Percentiles rank a stretch among this genome's conserved stretches.
Conservation (phyloP, 139 green algal species). For the Chlamydomonas applanata region DNA sequence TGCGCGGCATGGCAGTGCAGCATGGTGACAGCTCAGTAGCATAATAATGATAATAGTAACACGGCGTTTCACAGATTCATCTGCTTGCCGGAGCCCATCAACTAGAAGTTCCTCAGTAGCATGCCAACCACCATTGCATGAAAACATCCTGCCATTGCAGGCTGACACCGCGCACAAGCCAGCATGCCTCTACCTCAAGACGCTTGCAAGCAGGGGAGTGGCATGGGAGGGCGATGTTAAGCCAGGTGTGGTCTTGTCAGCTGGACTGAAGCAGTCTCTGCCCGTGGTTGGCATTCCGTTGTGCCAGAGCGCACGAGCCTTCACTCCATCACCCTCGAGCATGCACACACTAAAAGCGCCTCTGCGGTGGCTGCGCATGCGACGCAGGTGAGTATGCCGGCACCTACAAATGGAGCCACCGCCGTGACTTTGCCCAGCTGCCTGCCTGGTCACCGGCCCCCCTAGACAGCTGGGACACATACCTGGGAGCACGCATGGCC, state of each 20-base stretch:
- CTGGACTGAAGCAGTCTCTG: not conserved
- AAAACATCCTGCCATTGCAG: too few relatives aligned
- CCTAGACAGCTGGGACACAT: not conserved
- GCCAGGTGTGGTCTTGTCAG: not conserved
- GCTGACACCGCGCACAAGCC: slow-evolving; percentile 4
- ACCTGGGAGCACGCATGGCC: not conserved
- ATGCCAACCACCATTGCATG: too few relatives aligned
- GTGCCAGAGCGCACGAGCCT: too few relatives aligned
- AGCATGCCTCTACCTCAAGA: slow-evolving; percentile 1
- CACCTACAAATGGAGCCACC: slow-evolving; percentile 10
- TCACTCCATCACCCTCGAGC: too few relatives aligned
- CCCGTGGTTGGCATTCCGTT: too few relatives aligned
- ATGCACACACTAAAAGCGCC: too few relatives aligned
- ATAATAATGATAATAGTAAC: too few relatives aligned
- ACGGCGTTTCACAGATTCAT: too few relatives aligned
- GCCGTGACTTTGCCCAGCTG: slow-evolving; percentile 1
- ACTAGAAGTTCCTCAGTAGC: too few relatives aligned
- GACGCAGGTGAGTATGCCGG: slow-evolving; percentile 10
- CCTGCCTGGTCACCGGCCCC: not conserved
- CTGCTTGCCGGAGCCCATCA: too few relatives aligned
- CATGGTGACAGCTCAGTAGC: too few relatives aligned
- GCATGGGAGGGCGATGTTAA: slow-evolving; percentile 15
- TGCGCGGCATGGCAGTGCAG: too few relatives aligned
- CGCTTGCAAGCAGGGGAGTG: not conserved
- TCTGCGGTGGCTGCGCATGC: not conserved